These are phyloP conservation scores for Chondrus crispus DNA, from an alignment of 23 red algal species.

Conservation along the genomic window DNA sequence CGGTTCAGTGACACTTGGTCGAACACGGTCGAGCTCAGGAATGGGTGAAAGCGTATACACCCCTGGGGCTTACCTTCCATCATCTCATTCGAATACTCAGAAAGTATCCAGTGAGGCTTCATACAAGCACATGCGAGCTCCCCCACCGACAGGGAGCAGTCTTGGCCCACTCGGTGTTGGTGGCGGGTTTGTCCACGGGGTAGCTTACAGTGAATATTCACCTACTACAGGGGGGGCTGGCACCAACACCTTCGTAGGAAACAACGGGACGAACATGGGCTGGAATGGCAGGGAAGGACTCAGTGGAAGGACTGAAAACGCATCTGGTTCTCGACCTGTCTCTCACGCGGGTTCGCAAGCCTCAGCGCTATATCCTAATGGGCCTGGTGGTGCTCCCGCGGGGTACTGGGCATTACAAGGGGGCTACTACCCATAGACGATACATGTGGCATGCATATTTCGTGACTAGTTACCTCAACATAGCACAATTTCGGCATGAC, in stretches of 20 bases:
- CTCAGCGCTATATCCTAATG: constrained; percentile 30
- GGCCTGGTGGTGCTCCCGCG: constrained; percentile 22
- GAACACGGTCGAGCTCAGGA: constrained; percentile 19
- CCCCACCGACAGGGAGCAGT: neutral
- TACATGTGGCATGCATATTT: too few species aligned
- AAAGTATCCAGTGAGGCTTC: constrained; percentile 21
- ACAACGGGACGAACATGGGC: neutral
- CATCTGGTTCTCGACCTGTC: neutral
- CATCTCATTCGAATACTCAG: constrained; percentile 28
- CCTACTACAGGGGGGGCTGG: constrained; percentile 39
- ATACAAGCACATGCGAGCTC: constrained; percentile 38
- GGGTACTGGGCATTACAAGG: constrained; percentile 50
- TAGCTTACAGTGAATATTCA: constrained; percentile 51
- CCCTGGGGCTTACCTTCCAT: constrained; percentile 43
- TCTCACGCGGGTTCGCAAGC: constrained; percentile 24
- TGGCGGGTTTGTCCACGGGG: constrained; percentile 46
- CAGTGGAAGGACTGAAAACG: constrained; percentile 28
- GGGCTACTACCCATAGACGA: constrained; percentile 23
- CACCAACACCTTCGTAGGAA: constrained; percentile 18
- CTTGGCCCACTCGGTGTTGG: constrained; percentile 36
- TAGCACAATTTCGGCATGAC: too few species aligned
- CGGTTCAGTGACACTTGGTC: neutral
- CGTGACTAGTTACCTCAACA: too few species aligned
- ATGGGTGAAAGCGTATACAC: constrained; percentile 70
- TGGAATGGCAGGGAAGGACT: constrained; percentile 44